These are phyloP conservation scores for Tinospora cordifolia DNA, from an alignment of 164 flowering plant species.

Conservation along the genomic window DNA sequence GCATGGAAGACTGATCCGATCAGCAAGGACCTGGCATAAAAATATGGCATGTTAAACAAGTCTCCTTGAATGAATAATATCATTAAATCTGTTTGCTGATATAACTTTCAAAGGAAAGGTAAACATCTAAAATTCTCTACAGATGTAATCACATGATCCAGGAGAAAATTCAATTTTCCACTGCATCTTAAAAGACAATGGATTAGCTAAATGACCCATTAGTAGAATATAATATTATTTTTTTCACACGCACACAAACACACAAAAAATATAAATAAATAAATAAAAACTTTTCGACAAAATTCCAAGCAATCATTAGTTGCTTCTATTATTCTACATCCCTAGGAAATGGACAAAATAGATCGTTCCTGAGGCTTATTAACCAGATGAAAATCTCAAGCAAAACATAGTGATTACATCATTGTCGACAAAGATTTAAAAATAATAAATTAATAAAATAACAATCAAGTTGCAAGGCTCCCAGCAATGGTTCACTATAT, in stretches of 20 bases:
- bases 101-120: not conserved
- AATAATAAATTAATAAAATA: not conserved
- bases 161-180: constrained; percentile 4
- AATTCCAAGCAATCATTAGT: not conserved
- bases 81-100: not conserved
- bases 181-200: not conserved
- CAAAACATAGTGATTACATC: not conserved
- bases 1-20: constrained; percentile 79
- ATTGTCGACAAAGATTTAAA: too few species aligned
- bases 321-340: not conserved
- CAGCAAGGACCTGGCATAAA: constrained; percentile 77
- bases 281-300: not conserved
- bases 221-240: not conserved
- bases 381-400: not conserved
- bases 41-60: not conserved
- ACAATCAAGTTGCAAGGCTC: not conserved
- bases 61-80: not conserved
- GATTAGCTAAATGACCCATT: not conserved
- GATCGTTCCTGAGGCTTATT: not conserved
- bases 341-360: too few species aligned
- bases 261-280: too few species aligned
- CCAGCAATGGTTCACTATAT: not conserved
- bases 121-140: constrained; percentile 2
- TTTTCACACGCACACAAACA: not conserved
- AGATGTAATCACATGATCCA: not conserved